Conservation (phyloP, 495 filamentous ascomycete species). For the Penicillium fimorum region DNA sequence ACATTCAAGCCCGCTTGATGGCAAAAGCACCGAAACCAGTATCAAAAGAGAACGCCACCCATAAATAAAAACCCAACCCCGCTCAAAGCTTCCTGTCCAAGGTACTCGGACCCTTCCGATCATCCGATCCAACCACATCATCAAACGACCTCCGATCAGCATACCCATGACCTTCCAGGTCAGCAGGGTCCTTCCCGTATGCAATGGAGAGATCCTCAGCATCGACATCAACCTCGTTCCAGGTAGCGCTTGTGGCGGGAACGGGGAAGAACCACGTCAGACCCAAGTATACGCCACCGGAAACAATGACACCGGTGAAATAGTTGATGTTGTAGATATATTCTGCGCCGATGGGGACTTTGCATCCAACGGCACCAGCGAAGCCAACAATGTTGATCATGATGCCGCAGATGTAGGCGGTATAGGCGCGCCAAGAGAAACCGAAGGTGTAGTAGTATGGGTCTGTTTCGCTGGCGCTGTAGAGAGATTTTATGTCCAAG, state of each 20-base stretch:
- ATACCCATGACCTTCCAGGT: conserved; percentile 22
- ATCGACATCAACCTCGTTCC: conserved; percentile 80
- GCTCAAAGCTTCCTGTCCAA: conserved; percentile 17
- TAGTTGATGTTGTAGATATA: conserved; percentile 93
- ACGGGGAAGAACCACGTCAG: conserved; percentile 70
- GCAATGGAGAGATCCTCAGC: conserved; percentile 36
- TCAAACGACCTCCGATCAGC: conserved; percentile 12
- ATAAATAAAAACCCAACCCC: background rate
- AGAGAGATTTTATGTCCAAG: conserved; percentile 74
- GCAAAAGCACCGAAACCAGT: background rate
- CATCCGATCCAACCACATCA: conserved; percentile 13
- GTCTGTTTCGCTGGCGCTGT: conserved; percentile 62
- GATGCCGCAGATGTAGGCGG: conserved; percentile 81
- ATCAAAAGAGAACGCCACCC: background rate
- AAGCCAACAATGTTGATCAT: conserved; percentile 93
- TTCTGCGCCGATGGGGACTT: conserved; percentile 72
- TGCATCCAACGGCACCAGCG: conserved; percentile 71
- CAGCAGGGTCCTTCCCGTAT: conserved; percentile 39
- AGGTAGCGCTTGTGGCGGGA: conserved; percentile 68
- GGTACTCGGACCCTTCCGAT: conserved; percentile 21
- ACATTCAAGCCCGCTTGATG: background rate
- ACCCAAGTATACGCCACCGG: conserved; percentile 62
- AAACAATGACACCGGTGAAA: conserved; percentile 78
- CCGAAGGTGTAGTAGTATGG: conserved; percentile 75
- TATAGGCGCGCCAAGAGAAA: conserved; percentile 80